Base-by-base conservation (phyloP, 257 asterid species). In the Solanum okadae region DNA sequence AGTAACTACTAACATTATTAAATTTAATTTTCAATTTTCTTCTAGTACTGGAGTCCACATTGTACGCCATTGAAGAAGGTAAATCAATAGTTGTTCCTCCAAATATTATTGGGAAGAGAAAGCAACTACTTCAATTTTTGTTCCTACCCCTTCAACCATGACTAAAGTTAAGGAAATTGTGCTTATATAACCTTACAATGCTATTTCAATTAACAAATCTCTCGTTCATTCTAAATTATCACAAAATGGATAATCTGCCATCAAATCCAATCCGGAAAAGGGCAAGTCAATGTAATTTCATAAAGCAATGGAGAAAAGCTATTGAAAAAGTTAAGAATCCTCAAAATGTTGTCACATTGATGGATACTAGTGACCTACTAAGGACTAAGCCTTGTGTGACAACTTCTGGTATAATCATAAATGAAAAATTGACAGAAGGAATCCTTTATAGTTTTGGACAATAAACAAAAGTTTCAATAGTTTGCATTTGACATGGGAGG, bases 401-500 rank as follows among this genome's bases (percentile, higher is more conserved):
- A 27, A 85, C 90, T 1, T 79, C 22, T 11, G 91, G 88, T 18
- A 84, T 65, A n/a, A 72, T 85, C 22, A 88, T 89, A 2, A 71
- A 85, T 31, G 88, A 88, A 22, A 73, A 15, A 18, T 49, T 22
- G 52, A 46, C 59, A 33, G 81, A 73, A 63, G 92, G 91, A 15
- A 65, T 91, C 34, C 83, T 89, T 5, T 61, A 87, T 68, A 63
- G 23, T 40, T 87, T 87, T 44, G 77, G 81, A 4, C 83, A 72
- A 31, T 77, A 56, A 22, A 67, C 86, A 25, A 78, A 52, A 5
- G 65, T 86, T 38, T 70, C 42, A 22, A 89, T 81, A 7, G 71
- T 87, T 16, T 89, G 90, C 68, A 76, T 73, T 78, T 91, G 89
- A 76, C 91, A 91, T 86, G 88, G 89, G 7, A 42, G 25, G 22